A percentile compares a stretch with the other conserved stretches of the same genome.
phyloP scores from a whole-genome alignment of 164 flowering plant species.

The Aristolochia californica region DNA sequence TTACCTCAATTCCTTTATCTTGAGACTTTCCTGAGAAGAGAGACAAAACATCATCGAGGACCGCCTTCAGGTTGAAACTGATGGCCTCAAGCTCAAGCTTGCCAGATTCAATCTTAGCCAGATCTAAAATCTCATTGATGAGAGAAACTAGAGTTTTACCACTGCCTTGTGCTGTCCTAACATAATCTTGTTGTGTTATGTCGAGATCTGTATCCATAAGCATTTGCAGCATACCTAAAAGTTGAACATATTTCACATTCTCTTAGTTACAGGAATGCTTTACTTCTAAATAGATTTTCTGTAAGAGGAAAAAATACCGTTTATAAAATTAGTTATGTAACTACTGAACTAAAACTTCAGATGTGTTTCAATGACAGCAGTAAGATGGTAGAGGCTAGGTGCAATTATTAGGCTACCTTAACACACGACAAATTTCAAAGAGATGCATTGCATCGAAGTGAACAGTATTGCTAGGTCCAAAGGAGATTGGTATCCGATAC shows the following conservation, averaged over 20 bases:
- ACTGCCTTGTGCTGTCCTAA: constrained; percentile 83
- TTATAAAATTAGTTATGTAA: too few relatives aligned
- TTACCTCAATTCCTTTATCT: constrained; percentile 87
- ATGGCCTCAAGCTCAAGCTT: constrained; percentile 93
- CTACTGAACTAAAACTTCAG: too few relatives aligned
- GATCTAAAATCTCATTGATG: constrained; percentile 88
- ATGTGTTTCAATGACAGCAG: too few relatives aligned
- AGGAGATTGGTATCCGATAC: too few relatives aligned
- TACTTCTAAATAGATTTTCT: too few relatives aligned
- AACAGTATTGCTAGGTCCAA: too few relatives aligned
- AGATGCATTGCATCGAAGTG: too few relatives aligned
- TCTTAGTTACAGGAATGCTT: too few relatives aligned
- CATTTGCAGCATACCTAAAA: constrained; percentile 88
- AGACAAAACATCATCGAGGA: constrained; percentile 81
- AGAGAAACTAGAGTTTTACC: constrained; percentile 88
- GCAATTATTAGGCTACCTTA: too few relatives aligned
- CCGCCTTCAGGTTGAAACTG: constrained; percentile 60
- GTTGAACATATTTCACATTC: background rate
- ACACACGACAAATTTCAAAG: too few relatives aligned
- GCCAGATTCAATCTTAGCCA: constrained; percentile 92
- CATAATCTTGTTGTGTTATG: constrained; percentile 85
- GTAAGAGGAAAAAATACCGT: too few relatives aligned
- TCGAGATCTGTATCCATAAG: constrained; percentile 89
- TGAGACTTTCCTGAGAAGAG: constrained; percentile 91
- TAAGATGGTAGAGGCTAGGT: too few relatives aligned